Percentiles rank a stretch among this genome's conserved stretches.
These are phyloP conservation scores for Begonia loranthoides DNA, from an alignment of 306 rosid genomes.

Conservation along the genomic window DNA sequence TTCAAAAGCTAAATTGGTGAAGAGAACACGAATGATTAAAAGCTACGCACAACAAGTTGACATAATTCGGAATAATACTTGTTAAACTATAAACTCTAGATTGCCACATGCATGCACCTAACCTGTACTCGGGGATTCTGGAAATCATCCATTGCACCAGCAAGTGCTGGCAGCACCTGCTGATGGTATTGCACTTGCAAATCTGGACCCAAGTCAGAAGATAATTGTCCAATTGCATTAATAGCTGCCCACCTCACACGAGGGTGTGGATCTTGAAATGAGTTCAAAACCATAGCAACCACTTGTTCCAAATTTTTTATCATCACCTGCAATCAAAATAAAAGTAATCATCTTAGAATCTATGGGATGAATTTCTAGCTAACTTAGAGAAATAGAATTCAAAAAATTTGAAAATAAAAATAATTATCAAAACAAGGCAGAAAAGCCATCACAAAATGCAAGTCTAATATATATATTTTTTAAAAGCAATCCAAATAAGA, in stretches of 20 bases:
- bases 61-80: too few species aligned
- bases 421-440: too few species aligned
- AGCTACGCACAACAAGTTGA: too few species aligned
- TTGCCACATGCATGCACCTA: slow-evolving; percentile 3
- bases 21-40: too few species aligned
- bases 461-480: too few species aligned
- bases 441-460: too few species aligned
- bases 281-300: slow-evolving; percentile 89
- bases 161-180: slow-evolving; percentile 80
- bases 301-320: slow-evolving; percentile 86
- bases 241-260: slow-evolving; percentile 99
- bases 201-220: slow-evolving; percentile 98
- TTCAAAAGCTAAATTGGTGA: too few species aligned
- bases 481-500: too few species aligned
- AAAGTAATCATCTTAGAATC: too few species aligned
- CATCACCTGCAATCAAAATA: slow-evolving; percentile 57
- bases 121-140: slow-evolving; percentile 99
- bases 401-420: neutral
- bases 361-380: too few species aligned
- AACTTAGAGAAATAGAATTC: neutral
- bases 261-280: slow-evolving; percentile 90
- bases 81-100: neutral
- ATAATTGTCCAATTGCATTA: slow-evolving; percentile 90
- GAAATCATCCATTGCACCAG: slow-evolving; percentile 91
- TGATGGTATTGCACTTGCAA: slow-evolving; percentile 79